Percentiles rank a stretch among this genome's conserved stretches.
Conservation (phyloP, 2,329 filamentous ascomycete genomes). For the Colletotrichum liaoningense region DNA sequence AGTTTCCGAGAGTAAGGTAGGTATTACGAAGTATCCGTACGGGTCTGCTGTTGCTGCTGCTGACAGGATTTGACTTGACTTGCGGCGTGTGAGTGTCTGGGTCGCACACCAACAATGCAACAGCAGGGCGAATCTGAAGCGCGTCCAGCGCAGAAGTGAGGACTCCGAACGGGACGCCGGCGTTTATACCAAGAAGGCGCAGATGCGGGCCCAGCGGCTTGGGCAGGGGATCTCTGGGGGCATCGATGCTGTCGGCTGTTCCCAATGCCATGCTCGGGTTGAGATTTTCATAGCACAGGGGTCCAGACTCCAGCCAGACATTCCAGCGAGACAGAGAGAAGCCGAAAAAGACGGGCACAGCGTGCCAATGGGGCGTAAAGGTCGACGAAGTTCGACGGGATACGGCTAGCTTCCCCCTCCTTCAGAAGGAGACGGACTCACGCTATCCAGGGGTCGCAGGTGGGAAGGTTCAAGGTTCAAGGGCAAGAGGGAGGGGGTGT, state of each 20-base stretch:
- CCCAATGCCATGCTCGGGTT: constrained; percentile 1
- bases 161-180: constrained; percentile 23
- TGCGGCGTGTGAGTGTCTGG: neutral
- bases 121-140: constrained; percentile 5
- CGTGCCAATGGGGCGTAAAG: neutral
- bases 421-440: neutral
- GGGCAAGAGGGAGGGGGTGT: neutral
- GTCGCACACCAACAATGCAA: constrained; percentile 24
- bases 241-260: constrained; percentile 8
- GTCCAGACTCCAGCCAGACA: neutral
- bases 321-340: neutral
- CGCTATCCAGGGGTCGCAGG: neutral
- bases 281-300: constrained; percentile 22
- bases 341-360: neutral
- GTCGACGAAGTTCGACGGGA: neutral
- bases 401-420: neutral
- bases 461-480: neutral
- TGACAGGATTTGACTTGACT: neutral
- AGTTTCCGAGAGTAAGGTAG: neutral
- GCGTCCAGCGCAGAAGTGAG: constrained; percentile 12
- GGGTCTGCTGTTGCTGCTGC: neutral
- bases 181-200: constrained; percentile 35
- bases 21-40: neutral
- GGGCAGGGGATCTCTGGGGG: constrained; percentile 29
- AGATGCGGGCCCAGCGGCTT: constrained; percentile 26